Base-by-base conservation (phyloP, 257 asterid genomes). In the Linderniella brevidens region DNA sequence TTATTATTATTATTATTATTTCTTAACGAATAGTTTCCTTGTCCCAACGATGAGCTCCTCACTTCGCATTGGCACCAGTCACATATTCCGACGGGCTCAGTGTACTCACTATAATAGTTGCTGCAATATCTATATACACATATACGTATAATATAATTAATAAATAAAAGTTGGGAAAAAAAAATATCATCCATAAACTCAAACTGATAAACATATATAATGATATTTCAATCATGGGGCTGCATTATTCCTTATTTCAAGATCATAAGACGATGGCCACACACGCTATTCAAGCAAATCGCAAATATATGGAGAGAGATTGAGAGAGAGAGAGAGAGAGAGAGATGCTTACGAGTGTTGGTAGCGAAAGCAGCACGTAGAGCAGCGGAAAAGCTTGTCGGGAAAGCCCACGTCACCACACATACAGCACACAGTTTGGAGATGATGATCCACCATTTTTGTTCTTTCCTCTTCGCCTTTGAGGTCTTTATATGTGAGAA, bases 61-160 rank as follows among this genome's bases (percentile, higher is more conserved):
- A 69, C 72, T 61, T 83, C 93, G 49, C 80, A 66, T 65, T 74
- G 81, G 72, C 97, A 87, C 97, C 95, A 87, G 19, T 83, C 93
- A 53, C 97, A 87, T 35, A 76, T 65, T 49, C 65, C 69, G 11
- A 76, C 66, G 1, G 92, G 63, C 64, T 73, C 82, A 0, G 90
- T 49, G 43, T 52, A 41, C 64, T 78, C 93, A 11, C 82, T 68
- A 65, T 87, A 83, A 70, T 80, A 83, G 72, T 72, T 87, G 75
- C 95, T 83, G 65, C 97, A 87, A 62, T 87, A 87, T 65, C 97
- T 87, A 63, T 3, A 46, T 3, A 17, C 35, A 13, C 13, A 39
- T 39, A 39, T 11, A 39, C 9, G 4, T 11, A 17, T 9, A 9
- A 17, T 13, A 15, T n/a, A 9, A 18, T 44, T 3, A 10, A 44